Evolutionary conservation across 768 basidiomycete genomes (phyloP), one percentile per base, ranked within the genome.

Genomic region (Macrocybe gigantea): DNA sequence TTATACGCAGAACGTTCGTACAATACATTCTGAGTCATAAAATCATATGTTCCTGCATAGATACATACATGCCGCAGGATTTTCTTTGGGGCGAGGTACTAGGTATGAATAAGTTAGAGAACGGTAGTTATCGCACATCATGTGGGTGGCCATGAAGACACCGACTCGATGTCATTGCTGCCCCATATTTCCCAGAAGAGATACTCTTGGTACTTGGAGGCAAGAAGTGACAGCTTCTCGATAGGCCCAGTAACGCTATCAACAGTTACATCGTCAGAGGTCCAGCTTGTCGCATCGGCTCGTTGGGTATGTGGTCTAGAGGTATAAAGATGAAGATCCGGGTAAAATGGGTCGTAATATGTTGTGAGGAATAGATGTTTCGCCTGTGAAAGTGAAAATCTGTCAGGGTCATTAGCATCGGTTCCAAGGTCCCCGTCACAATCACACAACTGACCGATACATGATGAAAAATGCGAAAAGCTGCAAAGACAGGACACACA

Each of bases 301-400:
- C 59, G 68, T 45, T 61, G 60, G 50, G 66, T 64, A 62, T 74
- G 67, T 32, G 72, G 72, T 54, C 69, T 71, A 48, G 64, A 69
- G 48, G 62, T 60, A 65, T 71, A 76, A 38, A 82, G 64, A 60
- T 85, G 76, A 45, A 88, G 72, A 57, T 88, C 82, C 11, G 84
- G 82, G 60, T 85, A 78, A 65, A 86, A 80, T 48, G 88, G 83
- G 60, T 91, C 86, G 56, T 84, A 88, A 55, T 88, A 89, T 49
- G 77, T 82, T 51, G 81, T 84, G 56, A 88, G 70, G 64, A 86
- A 89, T 31, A 80, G 66, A 15, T 77, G 69, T 57, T 62, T 71
- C 39, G 83, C 78, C 41, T 69, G 72, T 31, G 62, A 60, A 41
- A 65, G 55, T 50, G 74, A 71, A 55, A 79, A 52, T 54, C 86